These are phyloP conservation scores for Colletotrichum karsti DNA, from an alignment of 2,329 filamentous ascomycete genomes.

Conservation along the genomic window DNA sequence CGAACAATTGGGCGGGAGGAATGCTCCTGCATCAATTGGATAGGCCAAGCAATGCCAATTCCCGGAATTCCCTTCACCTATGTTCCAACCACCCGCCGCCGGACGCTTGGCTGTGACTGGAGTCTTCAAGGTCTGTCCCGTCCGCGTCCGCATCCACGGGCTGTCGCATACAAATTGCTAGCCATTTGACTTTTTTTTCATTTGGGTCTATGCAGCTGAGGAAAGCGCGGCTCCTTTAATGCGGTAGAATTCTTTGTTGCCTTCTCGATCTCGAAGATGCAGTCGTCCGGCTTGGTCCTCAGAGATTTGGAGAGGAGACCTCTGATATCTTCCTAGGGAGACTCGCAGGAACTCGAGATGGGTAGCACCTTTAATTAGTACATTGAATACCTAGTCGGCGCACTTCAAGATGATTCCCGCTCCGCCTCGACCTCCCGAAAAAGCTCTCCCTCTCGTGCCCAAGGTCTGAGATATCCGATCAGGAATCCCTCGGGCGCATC, in stretches of 20 bases:
- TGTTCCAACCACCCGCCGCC: background rate
- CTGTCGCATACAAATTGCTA: background rate
- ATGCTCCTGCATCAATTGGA: background rate
- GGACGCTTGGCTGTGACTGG: background rate
- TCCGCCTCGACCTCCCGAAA: background rate
- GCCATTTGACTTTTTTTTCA: background rate
- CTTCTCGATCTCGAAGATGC: background rate
- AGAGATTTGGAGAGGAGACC: too few relatives aligned
- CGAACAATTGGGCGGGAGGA: background rate
- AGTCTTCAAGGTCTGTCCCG: background rate
- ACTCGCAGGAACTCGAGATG: too few relatives aligned
- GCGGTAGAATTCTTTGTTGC: too few relatives aligned
- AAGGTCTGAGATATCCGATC: background rate
- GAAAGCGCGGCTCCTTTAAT: background rate
- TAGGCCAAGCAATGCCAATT: background rate
- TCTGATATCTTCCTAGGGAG: too few relatives aligned
- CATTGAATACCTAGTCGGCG: background rate
- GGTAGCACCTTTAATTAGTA: too few relatives aligned
- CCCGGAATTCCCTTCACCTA: background rate
- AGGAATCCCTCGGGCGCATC: constrained; percentile 9
- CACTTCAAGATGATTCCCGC: background rate
- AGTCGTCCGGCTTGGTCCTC: background rate
- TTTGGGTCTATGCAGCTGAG: background rate
- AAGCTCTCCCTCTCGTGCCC: background rate
- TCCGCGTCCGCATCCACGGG: too few relatives aligned